These are phyloP conservation scores for Leucaena leucocephala DNA, from an alignment of 306 rosid genomes.

Conservation along the genomic window DNA sequence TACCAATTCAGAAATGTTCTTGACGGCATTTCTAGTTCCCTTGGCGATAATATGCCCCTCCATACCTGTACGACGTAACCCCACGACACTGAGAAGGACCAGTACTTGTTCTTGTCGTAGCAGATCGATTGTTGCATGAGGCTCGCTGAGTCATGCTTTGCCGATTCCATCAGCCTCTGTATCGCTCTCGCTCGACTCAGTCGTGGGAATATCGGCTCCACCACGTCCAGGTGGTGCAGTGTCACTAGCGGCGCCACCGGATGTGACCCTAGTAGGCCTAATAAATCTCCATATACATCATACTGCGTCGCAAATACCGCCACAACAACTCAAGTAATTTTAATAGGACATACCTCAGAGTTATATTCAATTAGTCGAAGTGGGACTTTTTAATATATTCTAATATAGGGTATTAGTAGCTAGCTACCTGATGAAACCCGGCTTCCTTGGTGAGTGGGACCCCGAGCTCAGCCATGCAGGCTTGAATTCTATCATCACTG, in stretches of 20 bases:
- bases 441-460: conserved; percentile 82
- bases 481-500: conserved; percentile 88
- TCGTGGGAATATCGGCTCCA: conserved; percentile 73
- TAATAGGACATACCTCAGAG: too few relatives aligned
- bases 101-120: conserved; percentile 58
- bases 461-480: conserved; percentile 89
- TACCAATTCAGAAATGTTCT: conserved; percentile 86
- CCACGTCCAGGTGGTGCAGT: conserved; percentile 80
- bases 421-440: conserved; percentile 73
- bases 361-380: too few relatives aligned
- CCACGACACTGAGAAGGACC: conserved; percentile 91
- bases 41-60: conserved; percentile 75
- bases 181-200: conserved; percentile 54
- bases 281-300: conserved; percentile 80
- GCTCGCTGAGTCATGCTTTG: conserved; percentile 68
- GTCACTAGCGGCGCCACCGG: conserved; percentile 73
- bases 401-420: too few relatives aligned
- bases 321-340: neutral
- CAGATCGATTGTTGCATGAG: conserved; percentile 90
- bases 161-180: conserved; percentile 58
- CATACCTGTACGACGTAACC: conserved; percentile 77
- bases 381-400: too few relatives aligned
- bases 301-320: conserved; percentile 52
- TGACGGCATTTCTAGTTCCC: conserved; percentile 79
- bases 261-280: conserved; percentile 82